A percentile compares a stretch with the other conserved stretches of the same genome.
Conservation (phyloP, 371 early-diverging fungal genomes). For the Syncephalastrum monosporum region DNA sequence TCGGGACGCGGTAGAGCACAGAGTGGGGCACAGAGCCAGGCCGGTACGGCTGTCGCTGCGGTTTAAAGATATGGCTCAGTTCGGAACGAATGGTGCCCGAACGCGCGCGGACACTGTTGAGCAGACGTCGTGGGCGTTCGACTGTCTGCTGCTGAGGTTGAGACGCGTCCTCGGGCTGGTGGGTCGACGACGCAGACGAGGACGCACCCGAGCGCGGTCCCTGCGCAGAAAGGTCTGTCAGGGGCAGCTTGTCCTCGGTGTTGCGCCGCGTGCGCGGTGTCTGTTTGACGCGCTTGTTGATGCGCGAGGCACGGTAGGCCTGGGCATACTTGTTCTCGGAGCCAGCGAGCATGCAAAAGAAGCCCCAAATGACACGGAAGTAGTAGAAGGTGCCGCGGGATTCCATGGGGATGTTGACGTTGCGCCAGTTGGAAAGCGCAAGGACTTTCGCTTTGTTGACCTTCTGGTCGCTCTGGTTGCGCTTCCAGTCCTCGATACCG, state of each 20-base stretch:
- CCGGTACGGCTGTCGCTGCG: slow-evolving; percentile 25
- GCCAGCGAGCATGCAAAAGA: slow-evolving; percentile 30
- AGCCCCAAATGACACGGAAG: slow-evolving; percentile 26
- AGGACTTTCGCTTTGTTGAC: slow-evolving; percentile 62
- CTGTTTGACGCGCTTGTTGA: slow-evolving; percentile 1
- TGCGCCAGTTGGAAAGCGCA: slow-evolving; percentile 53
- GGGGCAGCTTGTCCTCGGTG: slow-evolving; percentile 17
- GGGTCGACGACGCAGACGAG: slow-evolving; percentile 10
- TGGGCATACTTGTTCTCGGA: slow-evolving; percentile 20
- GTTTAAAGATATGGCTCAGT: slow-evolving; percentile 32
- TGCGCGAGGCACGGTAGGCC: slow-evolving; percentile 10
- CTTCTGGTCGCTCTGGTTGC: slow-evolving; percentile 78
- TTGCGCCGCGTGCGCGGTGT: slow-evolving; percentile 1
- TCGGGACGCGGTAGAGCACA: slow-evolving; percentile 38
- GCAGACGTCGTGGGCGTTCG: slow-evolving; percentile 2
- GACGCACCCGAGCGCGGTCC: not conserved
- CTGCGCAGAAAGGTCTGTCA: slow-evolving; percentile 10
- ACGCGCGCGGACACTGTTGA: slow-evolving; percentile 35
- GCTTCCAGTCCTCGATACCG: slow-evolving; percentile 90
- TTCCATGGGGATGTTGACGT: slow-evolving; percentile 45
- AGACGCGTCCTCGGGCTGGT: not conserved
- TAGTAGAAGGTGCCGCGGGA: slow-evolving; percentile 22
- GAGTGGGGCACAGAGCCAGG: slow-evolving; percentile 52
- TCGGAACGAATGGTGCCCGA: slow-evolving; percentile 46
- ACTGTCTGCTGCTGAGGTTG: not conserved